Evolutionary conservation across 2,329 filamentous ascomycete species (phyloP), one percentile per base, ranked within the genome.

Genomic region (Xylariales sp.): DNA sequence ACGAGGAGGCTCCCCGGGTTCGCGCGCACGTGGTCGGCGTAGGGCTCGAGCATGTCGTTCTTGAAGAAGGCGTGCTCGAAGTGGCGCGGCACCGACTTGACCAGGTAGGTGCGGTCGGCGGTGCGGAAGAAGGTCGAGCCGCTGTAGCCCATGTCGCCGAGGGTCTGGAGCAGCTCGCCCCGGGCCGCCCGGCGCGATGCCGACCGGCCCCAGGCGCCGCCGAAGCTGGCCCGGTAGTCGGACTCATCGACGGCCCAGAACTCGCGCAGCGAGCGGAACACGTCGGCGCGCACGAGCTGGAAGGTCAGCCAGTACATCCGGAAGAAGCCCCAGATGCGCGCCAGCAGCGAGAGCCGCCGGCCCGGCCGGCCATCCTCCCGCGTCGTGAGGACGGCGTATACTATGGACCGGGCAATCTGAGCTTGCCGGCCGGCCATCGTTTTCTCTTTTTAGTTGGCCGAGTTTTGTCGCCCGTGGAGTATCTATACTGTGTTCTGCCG

Each of bases 71-170:
- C 69, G 53, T 87, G 73, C 51, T 88, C 85, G 45, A 85, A 86
- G 21, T 71, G 67, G 2, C 83, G 72, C 0, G 84, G 83, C 1
- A 89, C 63, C 2, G 80, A 84, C 53, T 88, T 89, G 53, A 88
- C 68, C 7, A 88, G 70, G 52, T 77, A 88, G 46, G 75, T 76
- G n/a, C 67, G 69, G 48, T 88, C 76, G 4, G 66, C 59, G 0
- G 84, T 88, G 5, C 70, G 73, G 59, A 85, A 87, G 61, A 88
- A 88, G 0, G 83, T 85, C 62, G 83, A 87, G 33, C 85, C 85
- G 19, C 81, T 85, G 54, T 85, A 86, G 3, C 84, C 84, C 60
- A 88, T 68, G 52, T 87, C 81, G 2, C 81, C 83, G 43, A 83
- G 72, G 1, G 79, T 58, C 2, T 71, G 59, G 21, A 87, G 60